These are phyloP conservation scores for Hylodesmum podocarpum DNA, from an alignment of 306 rosid species.

Conservation along the genomic window DNA sequence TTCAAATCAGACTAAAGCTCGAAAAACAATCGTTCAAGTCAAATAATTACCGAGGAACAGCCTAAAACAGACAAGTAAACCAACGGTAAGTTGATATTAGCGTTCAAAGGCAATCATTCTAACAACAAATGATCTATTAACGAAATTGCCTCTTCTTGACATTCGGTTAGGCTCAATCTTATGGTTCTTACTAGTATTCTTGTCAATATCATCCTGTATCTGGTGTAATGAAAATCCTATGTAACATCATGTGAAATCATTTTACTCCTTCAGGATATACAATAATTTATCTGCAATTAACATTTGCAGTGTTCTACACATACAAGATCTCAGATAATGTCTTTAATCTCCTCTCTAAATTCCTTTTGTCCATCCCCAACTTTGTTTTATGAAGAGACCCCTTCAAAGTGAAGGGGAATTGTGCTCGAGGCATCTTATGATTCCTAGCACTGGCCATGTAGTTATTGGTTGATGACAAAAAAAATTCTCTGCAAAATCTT, in stretches of 20 bases:
- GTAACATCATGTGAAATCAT: neutral
- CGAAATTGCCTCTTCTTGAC: neutral
- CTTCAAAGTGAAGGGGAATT: neutral
- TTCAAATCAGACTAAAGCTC: neutral
- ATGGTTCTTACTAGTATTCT: neutral
- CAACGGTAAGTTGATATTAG: neutral
- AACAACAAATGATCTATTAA: neutral
- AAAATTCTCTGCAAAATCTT: neutral
- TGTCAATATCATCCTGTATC: neutral
- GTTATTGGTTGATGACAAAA: neutral
- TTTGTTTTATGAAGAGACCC: neutral
- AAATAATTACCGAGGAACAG: neutral
- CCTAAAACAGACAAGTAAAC: neutral
- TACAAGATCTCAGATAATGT: neutral
- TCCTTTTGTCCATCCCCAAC: neutral
- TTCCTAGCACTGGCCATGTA: neutral
- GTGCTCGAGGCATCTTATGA: neutral
- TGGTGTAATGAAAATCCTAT: neutral
- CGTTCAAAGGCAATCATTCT: neutral
- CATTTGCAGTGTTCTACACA: neutral
- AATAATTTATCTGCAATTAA: neutral
- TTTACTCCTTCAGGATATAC: neutral
- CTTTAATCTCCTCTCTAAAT: neutral
- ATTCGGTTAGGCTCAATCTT: neutral
- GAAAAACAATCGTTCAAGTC: neutral